Base-by-base conservation (phyloP, 805 yeast species). In the Myxozyma kluyveri region DNA sequence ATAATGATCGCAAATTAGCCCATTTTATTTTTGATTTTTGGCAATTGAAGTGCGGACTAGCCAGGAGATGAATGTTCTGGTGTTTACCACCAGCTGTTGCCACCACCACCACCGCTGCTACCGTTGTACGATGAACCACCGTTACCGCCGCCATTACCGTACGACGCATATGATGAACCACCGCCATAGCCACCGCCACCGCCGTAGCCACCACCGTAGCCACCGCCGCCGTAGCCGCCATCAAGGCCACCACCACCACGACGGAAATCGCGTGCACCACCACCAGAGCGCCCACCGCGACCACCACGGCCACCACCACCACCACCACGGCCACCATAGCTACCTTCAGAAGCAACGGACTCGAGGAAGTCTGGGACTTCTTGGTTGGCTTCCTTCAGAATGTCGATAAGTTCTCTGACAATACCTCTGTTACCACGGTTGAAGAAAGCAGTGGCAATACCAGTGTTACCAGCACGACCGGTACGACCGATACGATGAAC, bases 401-500 rank as follows among this genome's bases (percentile, higher is more conserved):
- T 80, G 50, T 88, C 96, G 67, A 88, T 72, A 71, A 93, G 75
- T 59, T 89, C 96, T 72, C 87, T 87, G 62, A 82, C 91, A 65
- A 95, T 79, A 68, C 89, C 89, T 68, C 79, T 82, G 82, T 89
- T 93, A 71, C 85, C 86, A 76, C 98, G 86, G 85, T 93, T 93
- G 76, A 93, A 88, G 78, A 93, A 93, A 46, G 99, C 96, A 62
- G 97, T 90, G 61, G 99, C 97, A 65, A 87, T 79, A 86, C 99
- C 99, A 58, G 86, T 83, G 77, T 93, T 93, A 81, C 99, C 99
- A 67, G 99, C 99, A 83, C 99, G 93, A 75, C 99, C 99, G 68
- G 99, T 93, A 83, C 99, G 91, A 82, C 99, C 99, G 70, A 93
- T 93, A 78, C 99, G 87, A 78, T 93, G 99, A 54, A 93, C 99